Evolutionary conservation across 2,329 filamentous ascomycete genomes (phyloP), one percentile per base, ranked within the genome.

Genomic region (Botrytis cinerea): DNA sequence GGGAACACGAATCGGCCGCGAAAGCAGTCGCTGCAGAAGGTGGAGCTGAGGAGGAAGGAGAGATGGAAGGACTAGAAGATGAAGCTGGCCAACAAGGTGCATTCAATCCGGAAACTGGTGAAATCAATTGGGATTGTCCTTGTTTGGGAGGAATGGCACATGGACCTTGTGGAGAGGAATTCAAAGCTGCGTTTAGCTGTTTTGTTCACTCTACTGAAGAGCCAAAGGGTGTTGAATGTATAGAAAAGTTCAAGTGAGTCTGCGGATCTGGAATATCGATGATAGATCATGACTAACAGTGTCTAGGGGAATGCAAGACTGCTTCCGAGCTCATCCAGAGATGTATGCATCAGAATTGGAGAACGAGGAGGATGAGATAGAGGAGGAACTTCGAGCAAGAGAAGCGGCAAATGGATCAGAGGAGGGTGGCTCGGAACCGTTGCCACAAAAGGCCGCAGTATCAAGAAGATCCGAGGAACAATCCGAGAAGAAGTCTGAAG

Each of bases 71-170:
- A 28, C 84, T 96, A 22, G 92, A 97, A 82, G 89, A 93, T 74
- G 94, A 98, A 83, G 94, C 94, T 9, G 88, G 85, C 75, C 91
- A 95, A 81, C 91, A 98, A 83, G 96, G 94, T 73, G 96, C 96
- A 1, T 99, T 98, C 86, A 97, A 99, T 83, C 94, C 95, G 4
- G 96, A 98, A 85, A 99, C 96, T 16, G 96, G 96, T 78, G 96
- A 99, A 87, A 99, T 99, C 84, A 99, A 99, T 87, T 99, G 96
- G 96, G 96, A 98, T 82, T 99, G 96, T 83, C 96, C 96, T 25
- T 99, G 96, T 82, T 86, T 99, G 48, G 96, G 96, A 67, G 96
- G 96, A 71, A 99, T 99, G 96, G 96, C 96, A 12, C 85, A 97
- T 81, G 96, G 96, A 0, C 96, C 96, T 71, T 99, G 96, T 82